Conservation (phyloP, 306 rosid genomes). For the Casuarina glauca region DNA sequence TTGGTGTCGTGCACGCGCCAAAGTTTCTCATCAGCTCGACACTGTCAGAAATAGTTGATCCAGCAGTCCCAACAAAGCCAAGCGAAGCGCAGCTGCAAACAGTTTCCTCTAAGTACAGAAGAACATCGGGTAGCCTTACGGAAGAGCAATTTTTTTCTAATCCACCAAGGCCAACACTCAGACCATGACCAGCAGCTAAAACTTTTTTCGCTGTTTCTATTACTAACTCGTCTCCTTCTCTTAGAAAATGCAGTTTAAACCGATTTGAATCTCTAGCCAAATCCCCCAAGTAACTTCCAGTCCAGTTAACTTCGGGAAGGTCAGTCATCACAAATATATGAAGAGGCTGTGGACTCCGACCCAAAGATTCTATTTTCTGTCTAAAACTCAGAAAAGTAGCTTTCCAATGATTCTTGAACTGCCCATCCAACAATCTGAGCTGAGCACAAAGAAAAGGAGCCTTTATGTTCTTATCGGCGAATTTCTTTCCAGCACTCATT, state of each 20-base stretch:
- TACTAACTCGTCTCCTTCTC: conserved; percentile 52
- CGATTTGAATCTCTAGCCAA: conserved; percentile 44
- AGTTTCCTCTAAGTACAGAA: conserved; percentile 72
- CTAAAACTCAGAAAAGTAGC: conserved; percentile 60
- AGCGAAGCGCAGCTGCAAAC: conserved; percentile 83
- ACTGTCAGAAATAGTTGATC: conserved; percentile 83
- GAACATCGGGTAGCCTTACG: conserved; percentile 52
- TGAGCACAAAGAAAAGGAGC: conserved; percentile 85
- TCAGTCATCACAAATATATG: conserved; percentile 84
- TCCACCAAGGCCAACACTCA: conserved; percentile 38
- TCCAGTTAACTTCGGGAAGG: conserved; percentile 80
- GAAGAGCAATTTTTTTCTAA: conserved; percentile 49
- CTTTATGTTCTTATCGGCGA: conserved; percentile 44
- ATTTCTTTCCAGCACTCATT: conserved; percentile 54
- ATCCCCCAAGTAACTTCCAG: conserved; percentile 68
- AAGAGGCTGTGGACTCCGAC: conserved; percentile 45
- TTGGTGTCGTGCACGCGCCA: conserved; percentile 41
- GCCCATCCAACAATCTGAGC: conserved; percentile 85
- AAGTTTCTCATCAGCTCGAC: conserved; percentile 67
- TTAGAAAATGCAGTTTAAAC: conserved; percentile 59
- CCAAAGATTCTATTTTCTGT: conserved; percentile 55
- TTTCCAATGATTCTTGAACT: conserved; percentile 85
- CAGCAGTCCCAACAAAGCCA: conserved; percentile 87
- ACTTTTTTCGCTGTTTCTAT: conserved; percentile 52
- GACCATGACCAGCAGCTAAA: conserved; percentile 46